Conservation (phyloP, 495 filamentous ascomycete species). For the Tetracladium marchalianum region DNA sequence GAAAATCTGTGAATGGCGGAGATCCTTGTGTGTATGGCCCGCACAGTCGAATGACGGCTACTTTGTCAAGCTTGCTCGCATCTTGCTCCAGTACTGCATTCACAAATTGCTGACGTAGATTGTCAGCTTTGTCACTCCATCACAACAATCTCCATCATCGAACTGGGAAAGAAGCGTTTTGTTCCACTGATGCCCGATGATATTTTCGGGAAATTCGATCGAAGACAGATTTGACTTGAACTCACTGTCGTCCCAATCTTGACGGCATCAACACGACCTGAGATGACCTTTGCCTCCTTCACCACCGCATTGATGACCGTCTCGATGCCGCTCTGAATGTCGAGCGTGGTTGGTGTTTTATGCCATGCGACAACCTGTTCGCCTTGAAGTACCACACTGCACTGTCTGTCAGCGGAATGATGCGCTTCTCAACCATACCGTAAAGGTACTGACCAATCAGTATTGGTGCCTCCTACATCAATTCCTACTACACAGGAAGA, state of each 20-base stretch:
- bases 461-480: constrained; percentile 50
- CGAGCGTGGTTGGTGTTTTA: constrained; percentile 48
- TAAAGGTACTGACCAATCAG: constrained; percentile 35
- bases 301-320: constrained; percentile 38
- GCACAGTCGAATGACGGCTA: constrained; percentile 38
- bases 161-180: no score
- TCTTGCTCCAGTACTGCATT: constrained; percentile 41
- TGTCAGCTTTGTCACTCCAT: not conserved
- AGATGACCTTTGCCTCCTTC: constrained; percentile 25
- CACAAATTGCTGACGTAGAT: constrained; percentile 32
- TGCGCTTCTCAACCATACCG: constrained; percentile 14
- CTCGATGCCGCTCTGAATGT: constrained; percentile 46
- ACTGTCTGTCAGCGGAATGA: constrained; percentile 25
- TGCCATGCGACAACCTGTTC: constrained; percentile 37
- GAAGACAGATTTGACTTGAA: no score
- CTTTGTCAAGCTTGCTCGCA: constrained; percentile 30
- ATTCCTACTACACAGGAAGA: constrained; percentile 15
- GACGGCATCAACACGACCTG: constrained; percentile 38
- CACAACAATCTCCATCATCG: no score
- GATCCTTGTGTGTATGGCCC: constrained; percentile 31
- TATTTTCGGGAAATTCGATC: no score
- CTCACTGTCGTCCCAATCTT: constrained; percentile 48
- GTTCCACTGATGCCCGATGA: no score
- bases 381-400: constrained; percentile 23
- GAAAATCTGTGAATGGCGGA: constrained; percentile 37